These are phyloP conservation scores for Saccharomycopsis fibuligera DNA, from an alignment of 805 yeast species.

Conservation along the genomic window DNA sequence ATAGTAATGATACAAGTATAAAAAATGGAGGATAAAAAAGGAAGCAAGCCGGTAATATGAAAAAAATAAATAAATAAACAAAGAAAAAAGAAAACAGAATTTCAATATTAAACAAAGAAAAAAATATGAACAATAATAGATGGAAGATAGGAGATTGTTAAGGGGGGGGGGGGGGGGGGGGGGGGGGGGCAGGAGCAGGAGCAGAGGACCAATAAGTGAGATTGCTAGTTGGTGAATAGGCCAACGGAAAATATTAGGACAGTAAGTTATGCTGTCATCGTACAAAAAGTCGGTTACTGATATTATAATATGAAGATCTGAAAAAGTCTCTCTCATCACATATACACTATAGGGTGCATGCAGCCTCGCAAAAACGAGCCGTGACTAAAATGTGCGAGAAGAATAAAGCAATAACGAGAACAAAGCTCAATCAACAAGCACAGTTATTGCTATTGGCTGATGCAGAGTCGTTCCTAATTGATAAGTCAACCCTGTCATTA, in stretches of 20 bases:
- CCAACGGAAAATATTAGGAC: background rate
- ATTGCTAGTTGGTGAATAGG: background rate
- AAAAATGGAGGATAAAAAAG: background rate
- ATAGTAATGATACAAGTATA: background rate
- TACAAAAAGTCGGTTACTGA: background rate
- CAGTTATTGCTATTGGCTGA: constrained; percentile 26
- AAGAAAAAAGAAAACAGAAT: no score
- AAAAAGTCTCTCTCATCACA: no score
- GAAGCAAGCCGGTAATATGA: no score
- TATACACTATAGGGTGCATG: no score
- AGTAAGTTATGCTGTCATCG: background rate
- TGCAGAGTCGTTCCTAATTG: constrained; percentile 28
- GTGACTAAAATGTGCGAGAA: no score
- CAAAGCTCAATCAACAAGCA: constrained; percentile 33
- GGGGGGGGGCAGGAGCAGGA: background rate
- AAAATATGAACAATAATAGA: no score
- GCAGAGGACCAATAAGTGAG: background rate
- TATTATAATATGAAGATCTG: background rate
- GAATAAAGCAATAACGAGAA: no score
- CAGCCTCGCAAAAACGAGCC: no score
- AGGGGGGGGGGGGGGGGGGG: background rate
- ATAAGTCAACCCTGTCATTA: constrained; percentile 32
- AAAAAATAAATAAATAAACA: no score
- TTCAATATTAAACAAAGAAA: no score
- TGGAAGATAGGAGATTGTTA: background rate